These are phyloP conservation scores for Dactylellina haptotyla DNA, from an alignment of 2,329 filamentous ascomycete genomes.

Conservation along the genomic window DNA sequence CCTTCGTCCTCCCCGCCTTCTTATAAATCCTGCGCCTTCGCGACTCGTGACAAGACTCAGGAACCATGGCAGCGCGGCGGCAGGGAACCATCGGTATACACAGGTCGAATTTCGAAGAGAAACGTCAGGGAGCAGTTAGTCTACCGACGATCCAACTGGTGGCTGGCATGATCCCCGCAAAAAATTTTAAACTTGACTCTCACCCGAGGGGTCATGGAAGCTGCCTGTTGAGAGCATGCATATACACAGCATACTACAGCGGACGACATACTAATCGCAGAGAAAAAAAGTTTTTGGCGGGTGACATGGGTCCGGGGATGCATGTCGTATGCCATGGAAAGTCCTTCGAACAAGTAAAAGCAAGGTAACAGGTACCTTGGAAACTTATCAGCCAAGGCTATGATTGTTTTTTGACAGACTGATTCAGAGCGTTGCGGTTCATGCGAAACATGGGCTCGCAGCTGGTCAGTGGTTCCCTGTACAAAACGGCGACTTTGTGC, in stretches of 20 bases:
- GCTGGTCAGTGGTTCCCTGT: slow-evolving; percentile 37
- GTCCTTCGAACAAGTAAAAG: slow-evolving; percentile 9
- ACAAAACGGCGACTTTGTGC: slow-evolving; percentile 43
- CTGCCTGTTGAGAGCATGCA: slow-evolving; percentile 26
- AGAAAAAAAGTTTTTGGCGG: slow-evolving; percentile 18
- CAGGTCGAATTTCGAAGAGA: slow-evolving; percentile 16
- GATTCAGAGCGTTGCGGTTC: slow-evolving; percentile 2
- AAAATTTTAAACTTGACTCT: slow-evolving; percentile 30
- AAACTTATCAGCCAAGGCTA: slow-evolving; percentile 23
- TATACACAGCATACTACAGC: background rate
- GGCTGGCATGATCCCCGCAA: slow-evolving; percentile 37
- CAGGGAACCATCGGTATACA: slow-evolving; percentile 13
- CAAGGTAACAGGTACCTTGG: slow-evolving; percentile 34
- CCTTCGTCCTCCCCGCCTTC: slow-evolving; percentile 26
- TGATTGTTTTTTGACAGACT: slow-evolving; percentile 11
- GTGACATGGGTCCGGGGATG: slow-evolving; percentile 44
- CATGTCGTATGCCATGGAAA: slow-evolving; percentile 39
- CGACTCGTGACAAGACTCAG: slow-evolving; percentile 4
- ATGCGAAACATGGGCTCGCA: slow-evolving; percentile 7
- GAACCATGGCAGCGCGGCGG: slow-evolving; percentile 38
- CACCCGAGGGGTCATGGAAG: slow-evolving; percentile 32
- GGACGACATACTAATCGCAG: slow-evolving; percentile 18
- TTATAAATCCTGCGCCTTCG: slow-evolving; percentile 29
- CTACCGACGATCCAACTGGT: slow-evolving; percentile 37
- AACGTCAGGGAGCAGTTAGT: slow-evolving; percentile 50